A percentile compares a stretch with the other conserved stretches of the same genome.
Evolutionary conservation across 768 basidiomycete genomes (phyloP).

Genomic region (Suillus discolor): DNA sequence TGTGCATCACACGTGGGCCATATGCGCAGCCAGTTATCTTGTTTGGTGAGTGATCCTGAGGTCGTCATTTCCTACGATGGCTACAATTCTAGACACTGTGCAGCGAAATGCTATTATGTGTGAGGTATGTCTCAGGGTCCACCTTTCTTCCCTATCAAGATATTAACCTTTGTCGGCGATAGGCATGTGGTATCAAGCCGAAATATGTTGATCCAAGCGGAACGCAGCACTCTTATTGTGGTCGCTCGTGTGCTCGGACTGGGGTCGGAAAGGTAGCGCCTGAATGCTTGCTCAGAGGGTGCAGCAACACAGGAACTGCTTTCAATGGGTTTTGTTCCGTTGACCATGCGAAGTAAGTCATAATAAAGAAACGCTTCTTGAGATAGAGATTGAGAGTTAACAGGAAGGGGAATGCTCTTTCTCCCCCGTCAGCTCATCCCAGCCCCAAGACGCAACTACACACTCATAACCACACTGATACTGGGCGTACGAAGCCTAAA

Average conservation of each 20-base stretch:
- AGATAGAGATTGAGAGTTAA: not conserved
- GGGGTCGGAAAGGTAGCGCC: conserved; percentile 39
- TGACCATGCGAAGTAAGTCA: conserved; percentile 55
- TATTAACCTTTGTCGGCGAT: not conserved
- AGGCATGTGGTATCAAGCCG: conserved; percentile 63
- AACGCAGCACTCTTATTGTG: conserved; percentile 58
- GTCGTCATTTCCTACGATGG: conserved; percentile 9
- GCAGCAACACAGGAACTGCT: conserved; percentile 51
- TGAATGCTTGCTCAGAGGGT: conserved; percentile 52
- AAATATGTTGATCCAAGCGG: conserved; percentile 65
- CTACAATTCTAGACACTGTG: not conserved
- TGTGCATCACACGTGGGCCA: not conserved
- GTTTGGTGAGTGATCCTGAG: not conserved
- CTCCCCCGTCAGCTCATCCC: not conserved
- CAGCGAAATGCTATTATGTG: conserved; percentile 20
- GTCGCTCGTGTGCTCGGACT: conserved; percentile 60
- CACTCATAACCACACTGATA: not conserved
- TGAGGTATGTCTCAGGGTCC: conserved; percentile 21
- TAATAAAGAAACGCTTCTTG: not conserved
- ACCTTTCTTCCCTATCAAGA: not conserved
- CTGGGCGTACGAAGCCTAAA: not conserved
- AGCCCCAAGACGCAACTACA: not conserved
- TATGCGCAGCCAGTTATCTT: not conserved
- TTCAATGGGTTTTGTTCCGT: conserved; percentile 61
- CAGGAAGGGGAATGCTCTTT: not conserved